Base-by-base conservation (phyloP, 1,284 basidiomycete species). In the Sanghuangporus sanghuang region DNA sequence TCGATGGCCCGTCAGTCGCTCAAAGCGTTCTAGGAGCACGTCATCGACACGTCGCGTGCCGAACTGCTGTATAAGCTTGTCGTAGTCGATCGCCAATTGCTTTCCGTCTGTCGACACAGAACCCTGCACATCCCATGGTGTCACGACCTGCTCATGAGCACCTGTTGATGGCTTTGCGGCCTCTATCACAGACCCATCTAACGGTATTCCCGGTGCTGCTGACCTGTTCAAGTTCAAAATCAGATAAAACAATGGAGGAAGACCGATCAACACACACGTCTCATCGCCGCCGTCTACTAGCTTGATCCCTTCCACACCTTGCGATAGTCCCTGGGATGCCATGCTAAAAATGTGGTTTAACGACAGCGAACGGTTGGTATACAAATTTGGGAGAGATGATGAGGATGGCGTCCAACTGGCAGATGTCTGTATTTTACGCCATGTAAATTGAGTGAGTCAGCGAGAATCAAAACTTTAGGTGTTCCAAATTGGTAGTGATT, bases 121-220 rank as follows among this genome's bases (percentile, higher is more conserved):
- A 53, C 96, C 97, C 71, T 97, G 91, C 6, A 99, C 97, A 69
- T 98, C 95, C 92, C 97, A 99, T 21, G 97, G 97, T 0, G 96
- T 99, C 57, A 99, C 90, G 64, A 94, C 85, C 75, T 99, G 96
- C 53, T 88, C 93, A 62, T 82, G 60, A 7, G 68, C 79, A 0
- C 71, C 67, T 5, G 67, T 55, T 3, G 70, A 64, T 0, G 71
- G 68, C 44, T 73, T 68, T 9, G 69, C 74, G 27, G 78, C 76
- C 62, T 78, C 76, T 62, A 77, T 73, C 18, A 68, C 71, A 2
- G 71, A 65, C 3, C 66, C 58, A 40, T 36, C 21, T 18, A 57
- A 52, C 14, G 65, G 61, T 27, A 65, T 35, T 16, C 48, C 35
- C 5, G 39, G 57, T 2, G 62, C 44, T 14, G 23, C 35, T 6